Evolutionary conservation across 2,329 filamentous ascomycete genomes (phyloP).

Genomic region (Neoascochyta sp.): DNA sequence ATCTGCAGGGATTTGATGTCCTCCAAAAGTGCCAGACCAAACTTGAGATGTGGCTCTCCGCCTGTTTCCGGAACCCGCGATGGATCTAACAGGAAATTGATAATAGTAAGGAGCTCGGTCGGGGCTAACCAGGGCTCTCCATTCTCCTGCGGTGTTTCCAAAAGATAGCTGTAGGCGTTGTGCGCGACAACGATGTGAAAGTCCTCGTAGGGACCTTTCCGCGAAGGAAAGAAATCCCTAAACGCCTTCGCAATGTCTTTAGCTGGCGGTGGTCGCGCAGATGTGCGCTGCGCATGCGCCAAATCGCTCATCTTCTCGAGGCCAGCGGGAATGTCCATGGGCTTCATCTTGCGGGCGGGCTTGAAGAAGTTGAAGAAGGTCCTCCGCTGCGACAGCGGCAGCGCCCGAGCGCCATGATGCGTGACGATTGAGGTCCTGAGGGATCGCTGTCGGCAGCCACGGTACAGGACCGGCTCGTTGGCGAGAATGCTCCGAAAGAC

Average conservation of each 20-base stretch:
- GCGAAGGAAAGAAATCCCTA: slow-evolving; percentile 25
- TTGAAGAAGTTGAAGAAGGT: slow-evolving; percentile 65
- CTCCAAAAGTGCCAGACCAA: slow-evolving; percentile 39
- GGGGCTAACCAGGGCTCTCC: slow-evolving; percentile 31
- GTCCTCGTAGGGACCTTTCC: slow-evolving; percentile 23
- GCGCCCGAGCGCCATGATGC: slow-evolving; percentile 18
- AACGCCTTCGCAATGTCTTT: slow-evolving; percentile 61
- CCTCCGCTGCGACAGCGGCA: slow-evolving; percentile 43
- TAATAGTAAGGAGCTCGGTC: slow-evolving; percentile 11
- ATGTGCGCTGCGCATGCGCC: slow-evolving; percentile 58
- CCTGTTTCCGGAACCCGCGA: slow-evolving; percentile 36
- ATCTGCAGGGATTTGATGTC: slow-evolving; percentile 6
- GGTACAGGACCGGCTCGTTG: slow-evolving; percentile 47
- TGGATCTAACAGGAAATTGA: slow-evolving; percentile 10
- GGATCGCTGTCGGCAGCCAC: slow-evolving; percentile 42
- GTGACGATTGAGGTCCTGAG: slow-evolving; percentile 18
- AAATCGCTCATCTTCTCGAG: slow-evolving; percentile 69
- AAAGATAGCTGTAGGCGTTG: slow-evolving; percentile 60
- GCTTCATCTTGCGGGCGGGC: slow-evolving; percentile 55
- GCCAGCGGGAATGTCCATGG: slow-evolving; percentile 65
- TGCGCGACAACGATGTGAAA: slow-evolving; percentile 54
- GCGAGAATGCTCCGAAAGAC: slow-evolving; percentile 57
- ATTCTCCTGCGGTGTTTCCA: slow-evolving; percentile 28
- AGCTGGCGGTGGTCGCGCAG: slow-evolving; percentile 60
- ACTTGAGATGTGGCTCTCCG: slow-evolving; percentile 38